Base-by-base conservation (phyloP, 768 basidiomycete genomes). In the Calocybe cyanea region DNA sequence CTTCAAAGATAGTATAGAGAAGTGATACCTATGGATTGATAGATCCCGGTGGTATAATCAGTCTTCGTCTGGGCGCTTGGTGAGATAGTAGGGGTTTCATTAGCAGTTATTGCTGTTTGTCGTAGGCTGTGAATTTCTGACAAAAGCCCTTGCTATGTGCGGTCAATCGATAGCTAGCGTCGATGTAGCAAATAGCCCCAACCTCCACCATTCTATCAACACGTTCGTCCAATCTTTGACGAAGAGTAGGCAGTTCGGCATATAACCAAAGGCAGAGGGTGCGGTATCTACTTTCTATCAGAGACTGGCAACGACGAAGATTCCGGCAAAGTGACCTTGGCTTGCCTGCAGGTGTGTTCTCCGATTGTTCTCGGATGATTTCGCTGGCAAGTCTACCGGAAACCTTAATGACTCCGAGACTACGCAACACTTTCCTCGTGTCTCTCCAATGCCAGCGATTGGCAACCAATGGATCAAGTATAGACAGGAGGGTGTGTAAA, bases 361-460 rank as follows among this genome's bases (percentile, higher is more conserved):
- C 62, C 0, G 81, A 76, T 57, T 90, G 87, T 49, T 86, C 79
- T 14, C 56, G 59, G 44, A 86, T 73, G 10, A 90, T 75, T 42
- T 87, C 83, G 54, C 87, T 91, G 1, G 85, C 72, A 37, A 65
- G 71, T 38, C 70, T 71, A 4, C 83, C 78, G 0, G 75, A 77
- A 45, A 90, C 82, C 65, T 81, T 84, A 46, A 92, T 81, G 21
- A 96, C 81, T 34, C 77, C 72, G 7, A 99, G 63, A 53, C 78
- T 89, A 30, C 93, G 75, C 9, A 89, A 63, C 5, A 97, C 88
- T 64, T 97, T 99, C 24, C 95, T 74, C 0, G 91, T 85, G 56
- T 99, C 96, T 52, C 74, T 77, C 95, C 95, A 98, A 61, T 99
- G 96, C 95, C 95, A 98, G 50, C 93, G 72, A 23, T 73, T 73